Evolutionary conservation across 2,329 filamentous ascomycete genomes (phyloP), one percentile per base, ranked within the genome.

Genomic region (Elsinoe arachidis): DNA sequence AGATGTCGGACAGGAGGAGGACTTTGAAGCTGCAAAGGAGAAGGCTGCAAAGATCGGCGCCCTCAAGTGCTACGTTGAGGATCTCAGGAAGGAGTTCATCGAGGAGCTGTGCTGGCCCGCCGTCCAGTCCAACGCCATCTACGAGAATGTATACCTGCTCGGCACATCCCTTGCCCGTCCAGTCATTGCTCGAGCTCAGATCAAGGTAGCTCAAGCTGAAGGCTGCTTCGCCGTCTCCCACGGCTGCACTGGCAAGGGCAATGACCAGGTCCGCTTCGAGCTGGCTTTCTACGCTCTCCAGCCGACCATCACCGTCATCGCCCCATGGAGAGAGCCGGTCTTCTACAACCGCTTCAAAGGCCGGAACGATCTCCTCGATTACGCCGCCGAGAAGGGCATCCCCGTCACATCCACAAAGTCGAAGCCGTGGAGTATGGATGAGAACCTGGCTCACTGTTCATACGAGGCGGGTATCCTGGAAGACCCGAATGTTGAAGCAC

Each of bases 391-490:
- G 70, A 79, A 81, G 64, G 80, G 80, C 69, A 88, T 90, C 61
- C 86, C 86, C 49, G 85, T 90, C 59, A 83, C 81, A 30, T 85
- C 82, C 65, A 88, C 85, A 64, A 87, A 87, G 75, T 81, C 82
- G 69, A 84, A 85, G 73, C 84, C 84, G 47, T 88, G 82, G 81
- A 78, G 79, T 59, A 80, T 80, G 77, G 82, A 85, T 65, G 83
- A 85, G 72, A 88, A 89, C 74, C 67, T 88, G 65, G 86, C 84
- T 57, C 87, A 92, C 74, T 88, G 84, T 78, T 80, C 76, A 60
- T 95, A 93, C 72, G 89, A 95, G 77, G 85, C 85, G 54, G 88
- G 88, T 68, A 85, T 85, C 61, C 78, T 89, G 59, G 86, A 88
- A 73, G 82, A 83, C 64, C 80, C 81, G 59, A 72, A 76, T 68